Evolutionary conservation across 1,284 basidiomycete species (phyloP).

Genomic region (Hymenochaete sp.): DNA sequence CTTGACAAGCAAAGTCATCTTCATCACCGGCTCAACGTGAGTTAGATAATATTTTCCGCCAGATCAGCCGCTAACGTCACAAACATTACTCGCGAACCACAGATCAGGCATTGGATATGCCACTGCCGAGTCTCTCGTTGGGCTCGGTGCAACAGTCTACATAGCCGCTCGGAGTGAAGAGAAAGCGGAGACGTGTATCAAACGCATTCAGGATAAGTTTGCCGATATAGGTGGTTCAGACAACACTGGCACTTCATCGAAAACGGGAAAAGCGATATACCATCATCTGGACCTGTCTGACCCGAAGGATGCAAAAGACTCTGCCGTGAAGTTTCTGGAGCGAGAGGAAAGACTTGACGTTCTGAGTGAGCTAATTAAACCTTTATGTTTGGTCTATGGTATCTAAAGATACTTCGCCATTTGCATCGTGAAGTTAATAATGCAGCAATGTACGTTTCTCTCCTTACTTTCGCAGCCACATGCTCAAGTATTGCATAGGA

Average conservation of each 20-base stretch:
- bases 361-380: constrained; percentile 18
- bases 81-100: not conserved
- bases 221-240: no score
- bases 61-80: no score
- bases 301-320: constrained; percentile 18
- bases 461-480: not conserved
- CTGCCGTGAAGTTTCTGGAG: constrained; percentile 23
- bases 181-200: constrained; percentile 30
- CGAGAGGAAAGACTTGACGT: constrained; percentile 24
- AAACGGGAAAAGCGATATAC: constrained; percentile 21
- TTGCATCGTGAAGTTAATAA: constrained; percentile 21
- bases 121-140: constrained; percentile 24
- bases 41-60: not conserved
- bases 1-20: constrained; percentile 1
- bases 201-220: constrained; percentile 24
- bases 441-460: constrained; percentile 20
- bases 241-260: constrained; percentile 19
- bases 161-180: constrained; percentile 29
- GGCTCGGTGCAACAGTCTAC: constrained; percentile 32
- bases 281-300: constrained; percentile 22
- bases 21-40: constrained; percentile 10
- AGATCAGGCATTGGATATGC: constrained; percentile 14
- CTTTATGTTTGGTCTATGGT: not conserved
- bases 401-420: not conserved
- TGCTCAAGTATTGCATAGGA: not conserved